Base-by-base conservation (phyloP, 2,329 filamentous ascomycete genomes). In the Purpureocillium takamizusanense region DNA sequence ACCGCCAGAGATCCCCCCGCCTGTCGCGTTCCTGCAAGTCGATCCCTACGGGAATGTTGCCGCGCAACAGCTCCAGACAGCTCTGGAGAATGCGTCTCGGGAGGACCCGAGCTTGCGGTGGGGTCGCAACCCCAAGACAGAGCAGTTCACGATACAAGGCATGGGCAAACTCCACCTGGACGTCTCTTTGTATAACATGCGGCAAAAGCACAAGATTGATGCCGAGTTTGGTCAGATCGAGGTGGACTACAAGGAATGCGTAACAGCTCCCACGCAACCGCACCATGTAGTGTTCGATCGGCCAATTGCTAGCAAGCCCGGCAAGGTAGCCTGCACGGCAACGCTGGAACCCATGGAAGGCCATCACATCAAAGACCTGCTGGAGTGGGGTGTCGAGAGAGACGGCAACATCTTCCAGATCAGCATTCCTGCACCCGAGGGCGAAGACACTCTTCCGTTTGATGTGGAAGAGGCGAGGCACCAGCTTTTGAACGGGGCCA, bases 161-260 rank as follows among this genome's bases (percentile, higher is more conserved):
- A 97, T 98, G 92, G 92, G 92, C 7, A 87, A 94, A 52, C 74
- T 98, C 21, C 92, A 98, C 60, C 72, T 98, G 1, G 92, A 98
- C 51, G 92, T 98, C 35, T 89, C 90, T 1, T 71, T 87, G 36
- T 86, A 97, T 59, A 78, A 89, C 32, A 76, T 98, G 9, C 79
- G 92, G 47, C 85, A 86, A 37, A 87, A 94, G 53, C 82, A 95
- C 63, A 94, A 92, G 57, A 87, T 73, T 69, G 59, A 95, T 78
- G 72, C 88, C 70, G 45, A 80, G 66, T 95, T 95, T 68, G 89
- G 90, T 11, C 81, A 80, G 38, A 94, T 98, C 45, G 86, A 95
- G 51, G 95, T 98, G 43, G 88, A 94, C 48, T 98, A 97, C 62
- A 83, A 94, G 39, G 92, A 98, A 63, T 83, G 81, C 35, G 66